Base-by-base conservation (phyloP, 2,329 filamentous ascomycete species). In the Penicillium hordei region DNA sequence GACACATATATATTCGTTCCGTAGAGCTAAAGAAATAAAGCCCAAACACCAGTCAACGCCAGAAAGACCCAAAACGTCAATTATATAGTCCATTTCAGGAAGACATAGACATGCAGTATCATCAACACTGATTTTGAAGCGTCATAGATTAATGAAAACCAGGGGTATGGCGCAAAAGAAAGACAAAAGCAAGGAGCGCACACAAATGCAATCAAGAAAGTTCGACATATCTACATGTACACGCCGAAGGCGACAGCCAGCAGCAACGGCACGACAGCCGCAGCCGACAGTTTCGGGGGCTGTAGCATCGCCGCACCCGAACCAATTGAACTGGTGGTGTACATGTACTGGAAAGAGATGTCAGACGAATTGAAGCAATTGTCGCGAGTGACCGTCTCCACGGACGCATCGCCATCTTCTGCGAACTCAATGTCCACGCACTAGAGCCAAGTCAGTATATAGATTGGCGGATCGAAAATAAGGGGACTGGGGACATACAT, bases 361-460 rank as follows among this genome's bases (percentile, higher is more conserved):
- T 90, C 81, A 45, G 84, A 86, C 59, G 88, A 90, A 79, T 97
- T 97, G 81, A 89, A 92, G 82, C 93, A 97, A 77, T 96, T 97
- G 15, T 85, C 82, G 58, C 82, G 79, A 71, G 89, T 96, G 64
- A 97, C 90, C 65, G 88, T 80, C 55, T 79, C 80, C 49, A 96
- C 86, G 71, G 65, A 60, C 0, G 59, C n/a, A 38, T 96, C 89
- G 68, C 86, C 79, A 25, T 90, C 89, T 1, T 92, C 89, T 48
- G 88, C 90, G 67, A 97, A 95, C 46, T 89, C 93, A 68, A 97
- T 95, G 71, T 97, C 93, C 66, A 95, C 93, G 72, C 94, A 97
- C 91, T 96, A 58, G 15, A 49, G 34, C 27, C 3, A 4, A n/a
- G 46, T 43, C 44, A 55, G 58, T 29, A 45, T 58, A 34, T 40